Conservation (phyloP, 495 filamentous ascomycete species). For the Tirmania nivea region DNA sequence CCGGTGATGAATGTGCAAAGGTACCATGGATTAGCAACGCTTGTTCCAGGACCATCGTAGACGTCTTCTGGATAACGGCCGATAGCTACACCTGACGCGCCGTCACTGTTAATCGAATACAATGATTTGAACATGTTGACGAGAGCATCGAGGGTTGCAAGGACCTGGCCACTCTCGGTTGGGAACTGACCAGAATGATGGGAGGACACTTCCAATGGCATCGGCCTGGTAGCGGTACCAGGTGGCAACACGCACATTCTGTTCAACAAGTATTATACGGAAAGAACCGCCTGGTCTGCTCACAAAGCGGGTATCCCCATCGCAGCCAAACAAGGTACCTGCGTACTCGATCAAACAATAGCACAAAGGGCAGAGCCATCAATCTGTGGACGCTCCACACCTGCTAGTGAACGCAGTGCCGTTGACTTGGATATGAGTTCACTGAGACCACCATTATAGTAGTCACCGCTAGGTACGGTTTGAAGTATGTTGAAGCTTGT, state of each 20-base stretch:
- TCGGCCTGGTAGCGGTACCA: constrained; percentile 30
- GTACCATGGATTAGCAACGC: constrained; percentile 31
- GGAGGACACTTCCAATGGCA: constrained; percentile 37
- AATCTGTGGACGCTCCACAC: constrained; percentile 51
- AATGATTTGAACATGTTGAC: constrained; percentile 38
- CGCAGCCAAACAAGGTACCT: constrained; percentile 5
- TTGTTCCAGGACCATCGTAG: constrained; percentile 28
- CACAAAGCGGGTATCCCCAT: constrained; percentile 8
- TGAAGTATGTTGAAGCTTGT: constrained; percentile 11
- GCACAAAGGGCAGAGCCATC: constrained; percentile 52
- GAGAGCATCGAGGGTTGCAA: constrained; percentile 42
- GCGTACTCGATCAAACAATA: constrained; percentile 30
- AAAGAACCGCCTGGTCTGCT: constrained; percentile 13
- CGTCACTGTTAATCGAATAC: constrained; percentile 36
- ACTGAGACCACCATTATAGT: constrained; percentile 25
- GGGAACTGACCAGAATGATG: constrained; percentile 46
- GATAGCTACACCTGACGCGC: constrained; percentile 35
- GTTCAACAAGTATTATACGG: constrained; percentile 22
- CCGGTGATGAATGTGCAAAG: constrained; percentile 35
- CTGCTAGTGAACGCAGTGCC: constrained; percentile 35
- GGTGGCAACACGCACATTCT: constrained; percentile 30
- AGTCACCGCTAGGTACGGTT: constrained; percentile 9
- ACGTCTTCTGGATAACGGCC: constrained; percentile 48
- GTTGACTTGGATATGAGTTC: constrained; percentile 39
- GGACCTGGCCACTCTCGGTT: constrained; percentile 38